Percentiles rank a stretch among this genome's conserved stretches.
Evolutionary conservation across 208 protist species (phyloP).

Genomic region (Phytomonas sp.): DNA sequence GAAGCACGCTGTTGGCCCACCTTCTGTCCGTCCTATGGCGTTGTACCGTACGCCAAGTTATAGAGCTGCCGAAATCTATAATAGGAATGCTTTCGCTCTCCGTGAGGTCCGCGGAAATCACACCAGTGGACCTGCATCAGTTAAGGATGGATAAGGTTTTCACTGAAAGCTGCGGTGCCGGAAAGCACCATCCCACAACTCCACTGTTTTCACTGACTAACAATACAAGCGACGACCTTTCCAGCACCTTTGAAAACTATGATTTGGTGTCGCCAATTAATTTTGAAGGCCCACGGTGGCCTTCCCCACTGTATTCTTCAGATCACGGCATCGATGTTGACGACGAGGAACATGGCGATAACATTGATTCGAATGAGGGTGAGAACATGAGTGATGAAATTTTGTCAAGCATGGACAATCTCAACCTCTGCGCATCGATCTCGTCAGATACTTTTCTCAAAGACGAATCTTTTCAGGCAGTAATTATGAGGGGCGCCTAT

Average conservation of each 20-base stretch:
- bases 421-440: conserved; percentile 1
- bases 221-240: conserved; percentile 1
- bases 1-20: conserved; percentile 21
- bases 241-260: not conserved
- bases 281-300: not conserved
- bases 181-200: not conserved
- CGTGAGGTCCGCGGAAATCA: conserved; percentile 5
- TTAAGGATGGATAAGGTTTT: conserved; percentile 19
- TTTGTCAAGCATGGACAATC: conserved; percentile 13
- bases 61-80: conserved; percentile 15
- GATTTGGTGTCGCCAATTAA: conserved; percentile 3
- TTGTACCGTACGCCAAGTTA: conserved; percentile 23
- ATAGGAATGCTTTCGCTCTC: conserved; percentile 15
- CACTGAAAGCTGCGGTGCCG: conserved; percentile 13
- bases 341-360: conserved; percentile 1
- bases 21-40: conserved; percentile 47
- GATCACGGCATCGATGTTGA: conserved; percentile 7
- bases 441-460: not conserved
- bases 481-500: conserved; percentile 3
- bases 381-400: conserved; percentile 21
- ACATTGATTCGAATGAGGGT: conserved; percentile 3
- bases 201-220: not conserved
- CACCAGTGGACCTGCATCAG: not conserved
- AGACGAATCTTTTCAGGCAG: not conserved
- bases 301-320: not conserved